Conservation (phyloP, 208 protist species). For the Endotrypanum monterogeii region DNA sequence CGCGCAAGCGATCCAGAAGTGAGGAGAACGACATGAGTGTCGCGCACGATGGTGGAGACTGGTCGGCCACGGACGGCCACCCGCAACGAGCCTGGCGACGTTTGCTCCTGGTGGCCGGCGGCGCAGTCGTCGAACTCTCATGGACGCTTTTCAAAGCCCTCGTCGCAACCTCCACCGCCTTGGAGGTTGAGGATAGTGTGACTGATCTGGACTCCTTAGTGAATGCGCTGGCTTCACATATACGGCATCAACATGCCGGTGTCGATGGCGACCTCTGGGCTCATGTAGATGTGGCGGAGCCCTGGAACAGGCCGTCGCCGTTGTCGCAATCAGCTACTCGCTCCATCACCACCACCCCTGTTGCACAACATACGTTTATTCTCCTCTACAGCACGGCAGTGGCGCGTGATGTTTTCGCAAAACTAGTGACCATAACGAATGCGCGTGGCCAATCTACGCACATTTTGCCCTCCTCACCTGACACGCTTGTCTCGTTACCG, state of each 20-base stretch:
- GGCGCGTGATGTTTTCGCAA: constrained; percentile 4
- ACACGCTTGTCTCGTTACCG: background rate
- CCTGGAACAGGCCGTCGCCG: background rate
- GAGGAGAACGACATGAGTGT: background rate
- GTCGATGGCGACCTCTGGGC: constrained; percentile 10
- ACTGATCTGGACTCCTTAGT: background rate
- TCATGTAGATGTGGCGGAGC: constrained; percentile 25
- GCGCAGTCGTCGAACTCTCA: constrained; percentile 20
- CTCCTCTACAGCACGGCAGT: constrained; percentile 22
- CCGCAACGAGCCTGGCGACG: constrained; percentile 29
- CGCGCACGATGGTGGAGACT: background rate
- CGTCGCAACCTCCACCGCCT: background rate
- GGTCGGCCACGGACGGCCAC: constrained; percentile 19
- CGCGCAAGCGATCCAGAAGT: constrained; percentile 21
- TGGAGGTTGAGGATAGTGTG: background rate
- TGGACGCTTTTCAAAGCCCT: constrained; percentile 11
- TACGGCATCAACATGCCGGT: background rate
- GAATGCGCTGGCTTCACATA: background rate
- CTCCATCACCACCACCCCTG: background rate
- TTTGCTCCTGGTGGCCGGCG: constrained; percentile 20
- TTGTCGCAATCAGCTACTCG: background rate
- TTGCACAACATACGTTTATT: constrained; percentile 2
- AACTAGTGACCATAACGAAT: background rate
- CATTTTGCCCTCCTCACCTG: background rate
- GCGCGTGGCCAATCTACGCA: background rate